Evolutionary conservation across 2,329 filamentous ascomycete genomes (phyloP).

Genomic region (Venturiaceae sp.): DNA sequence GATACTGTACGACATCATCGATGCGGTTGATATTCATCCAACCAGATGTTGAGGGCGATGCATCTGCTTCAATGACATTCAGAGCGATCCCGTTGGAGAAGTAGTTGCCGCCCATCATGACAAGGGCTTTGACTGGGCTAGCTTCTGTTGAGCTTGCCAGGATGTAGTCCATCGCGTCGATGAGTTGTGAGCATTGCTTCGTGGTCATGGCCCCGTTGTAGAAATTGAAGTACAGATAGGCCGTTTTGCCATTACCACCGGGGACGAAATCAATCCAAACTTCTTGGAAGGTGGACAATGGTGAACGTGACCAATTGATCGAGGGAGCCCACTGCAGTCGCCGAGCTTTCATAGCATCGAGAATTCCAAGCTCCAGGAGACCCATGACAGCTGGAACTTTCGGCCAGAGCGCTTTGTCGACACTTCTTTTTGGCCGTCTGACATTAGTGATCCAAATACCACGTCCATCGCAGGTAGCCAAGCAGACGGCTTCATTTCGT

Average conservation of each 20-base stretch:
- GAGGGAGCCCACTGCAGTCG: slow-evolving; percentile 12
- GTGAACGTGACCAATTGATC: slow-evolving; percentile 19
- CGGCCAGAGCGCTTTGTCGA: slow-evolving; percentile 29
- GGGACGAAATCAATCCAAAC: slow-evolving; percentile 28
- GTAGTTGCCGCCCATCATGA: slow-evolving; percentile 32
- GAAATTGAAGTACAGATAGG: slow-evolving; percentile 33
- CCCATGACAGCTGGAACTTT: slow-evolving; percentile 29
- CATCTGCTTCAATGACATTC: slow-evolving; percentile 32
- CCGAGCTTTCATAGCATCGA: slow-evolving; percentile 14
- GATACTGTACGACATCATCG: slow-evolving; percentile 29
- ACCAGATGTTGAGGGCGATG: slow-evolving; percentile 28
- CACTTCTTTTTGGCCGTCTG: slow-evolving; percentile 27
- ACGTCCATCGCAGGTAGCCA: slow-evolving; percentile 28
- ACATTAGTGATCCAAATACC: slow-evolving; percentile 34
- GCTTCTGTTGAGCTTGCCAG: slow-evolving; percentile 18
- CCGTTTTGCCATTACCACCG: slow-evolving; percentile 17
- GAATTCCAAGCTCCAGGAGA: slow-evolving; percentile 23
- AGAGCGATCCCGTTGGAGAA: slow-evolving; percentile 36
- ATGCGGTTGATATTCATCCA: slow-evolving; percentile 37
- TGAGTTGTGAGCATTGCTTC: slow-evolving; percentile 25
- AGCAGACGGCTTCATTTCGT: slow-evolving; percentile 20
- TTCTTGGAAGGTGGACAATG: slow-evolving; percentile 27
- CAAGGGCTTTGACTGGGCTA: slow-evolving; percentile 23
- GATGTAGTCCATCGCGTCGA: slow-evolving; percentile 26
- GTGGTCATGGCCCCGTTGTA: slow-evolving; percentile 37